These are phyloP conservation scores for Coemansia aciculifera DNA, from an alignment of 192 early-diverging fungal genomes.

Conservation along the genomic window DNA sequence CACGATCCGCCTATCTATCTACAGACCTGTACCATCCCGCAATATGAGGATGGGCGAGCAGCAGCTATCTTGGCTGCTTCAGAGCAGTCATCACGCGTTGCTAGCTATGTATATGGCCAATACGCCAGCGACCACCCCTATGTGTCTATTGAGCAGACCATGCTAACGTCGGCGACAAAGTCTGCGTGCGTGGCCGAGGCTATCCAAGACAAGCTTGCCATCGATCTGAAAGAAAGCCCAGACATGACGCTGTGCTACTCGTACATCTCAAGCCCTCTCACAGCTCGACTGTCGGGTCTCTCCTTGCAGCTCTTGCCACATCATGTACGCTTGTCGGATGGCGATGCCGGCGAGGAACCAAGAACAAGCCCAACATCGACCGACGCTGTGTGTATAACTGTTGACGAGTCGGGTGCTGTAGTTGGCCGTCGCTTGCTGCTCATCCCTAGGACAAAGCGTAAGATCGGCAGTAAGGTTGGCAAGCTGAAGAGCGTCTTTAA, in stretches of 20 bases:
- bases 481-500: constrained; percentile 5
- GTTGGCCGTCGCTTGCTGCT: constrained; percentile 17
- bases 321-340: neutral
- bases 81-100: constrained; percentile 17
- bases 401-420: constrained; percentile 32
- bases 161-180: constrained; percentile 21
- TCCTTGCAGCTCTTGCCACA: constrained; percentile 9
- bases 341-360: neutral
- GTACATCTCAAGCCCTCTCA: constrained; percentile 18
- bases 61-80: constrained; percentile 27
- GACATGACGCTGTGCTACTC: constrained; percentile 20
- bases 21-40: constrained; percentile 14
- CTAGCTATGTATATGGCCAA: constrained; percentile 33
- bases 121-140: constrained; percentile 26
- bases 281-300: constrained; percentile 21
- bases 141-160: constrained; percentile 26
- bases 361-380: neutral
- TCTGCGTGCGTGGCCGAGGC: constrained; percentile 4
- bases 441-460: neutral
- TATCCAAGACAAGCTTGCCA: constrained; percentile 32
- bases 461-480: neutral
- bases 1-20: constrained; percentile 30
- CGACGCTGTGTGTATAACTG: constrained; percentile 22
- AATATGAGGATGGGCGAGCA: constrained; percentile 14
- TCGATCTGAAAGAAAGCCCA: constrained; percentile 26